These are phyloP conservation scores for Candida suzukii DNA, from an alignment of 805 yeast genomes.

Conservation along the genomic window DNA sequence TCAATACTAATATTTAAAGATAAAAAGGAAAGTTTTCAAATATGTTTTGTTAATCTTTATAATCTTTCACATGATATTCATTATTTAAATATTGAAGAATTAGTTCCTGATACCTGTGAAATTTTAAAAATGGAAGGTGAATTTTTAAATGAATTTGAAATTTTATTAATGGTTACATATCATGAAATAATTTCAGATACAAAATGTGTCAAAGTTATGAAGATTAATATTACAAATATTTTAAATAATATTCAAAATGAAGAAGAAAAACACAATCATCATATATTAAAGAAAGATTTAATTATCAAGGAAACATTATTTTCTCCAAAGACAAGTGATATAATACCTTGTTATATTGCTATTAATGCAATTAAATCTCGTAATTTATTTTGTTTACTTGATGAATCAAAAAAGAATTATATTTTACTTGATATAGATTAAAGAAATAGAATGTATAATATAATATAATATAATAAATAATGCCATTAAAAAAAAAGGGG, in stretches of 20 bases:
- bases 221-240: not conserved
- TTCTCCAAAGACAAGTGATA: not conserved
- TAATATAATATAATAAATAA: no score
- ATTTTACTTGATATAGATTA: constrained; percentile 22
- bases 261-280: no score
- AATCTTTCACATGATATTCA: not conserved
- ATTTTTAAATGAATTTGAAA: not conserved
- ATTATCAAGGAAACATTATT: no score
- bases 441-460: no score
- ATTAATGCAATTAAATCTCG: constrained; percentile 21
- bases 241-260: no score
- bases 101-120: not conserved
- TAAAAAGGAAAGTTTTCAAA: not conserved
- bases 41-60: not conserved
- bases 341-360: constrained; percentile 26
- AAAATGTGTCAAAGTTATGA: not conserved
- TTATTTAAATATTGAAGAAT: not conserved
- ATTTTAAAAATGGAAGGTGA: not conserved
- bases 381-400: constrained; percentile 33
- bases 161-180: not conserved
- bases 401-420: constrained; percentile 31
- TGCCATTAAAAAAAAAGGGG: no score
- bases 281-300: no score
- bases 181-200: not conserved
- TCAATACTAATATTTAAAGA: not conserved